Evolutionary conservation across 148 eudicot species (phyloP), one percentile per base, ranked within the genome.

Genomic region (Chenopodium quinoa): DNA sequence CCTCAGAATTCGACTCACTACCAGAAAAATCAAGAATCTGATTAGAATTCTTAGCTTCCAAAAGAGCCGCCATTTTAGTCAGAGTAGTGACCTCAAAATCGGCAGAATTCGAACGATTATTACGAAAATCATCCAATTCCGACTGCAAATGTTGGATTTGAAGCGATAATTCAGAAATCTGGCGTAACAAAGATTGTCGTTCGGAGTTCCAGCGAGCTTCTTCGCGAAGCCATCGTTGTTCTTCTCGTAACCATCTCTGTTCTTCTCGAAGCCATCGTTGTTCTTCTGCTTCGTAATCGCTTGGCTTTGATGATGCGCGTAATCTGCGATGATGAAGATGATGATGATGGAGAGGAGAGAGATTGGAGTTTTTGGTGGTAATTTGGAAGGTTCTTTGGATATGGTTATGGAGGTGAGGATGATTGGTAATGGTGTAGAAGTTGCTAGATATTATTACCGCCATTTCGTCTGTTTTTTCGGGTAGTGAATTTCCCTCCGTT

Each of bases 171-270:
- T 81, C 69, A 3, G 86, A 80, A 83, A 92, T 88, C 66, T 92
- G 83, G 13, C 80, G 83, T 72, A 92, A 70, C 16, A 96, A 88
- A 14, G 91, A 86, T 5, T 90, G 87, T 7, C 98, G 90, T 82
- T 96, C 95, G 29, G 83, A 69, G 16, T 76, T 86, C 98, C 98
- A 95, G 7, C 90, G 88, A 27, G 89, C 73, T 84, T 95, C 97
- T 79, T 95, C 91, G 23, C 97, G 87, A 58, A 95, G 88, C 99
- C 99, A 95, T 79, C 98, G 90, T 77, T 91, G 93, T 90, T 95
- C 99, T 81, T 96, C 98, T 54, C 99, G 89, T 0, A 93, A 58
- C 99, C 99, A 96, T 82, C 99, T 81, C 23, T 92, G 93, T 88
- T 96, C 98, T 50, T 96, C 99, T 6, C 99, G 89, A 13, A 93